Evolutionary conservation across 345 rosid species (phyloP).

Genomic region (Euclidium syriacum): DNA sequence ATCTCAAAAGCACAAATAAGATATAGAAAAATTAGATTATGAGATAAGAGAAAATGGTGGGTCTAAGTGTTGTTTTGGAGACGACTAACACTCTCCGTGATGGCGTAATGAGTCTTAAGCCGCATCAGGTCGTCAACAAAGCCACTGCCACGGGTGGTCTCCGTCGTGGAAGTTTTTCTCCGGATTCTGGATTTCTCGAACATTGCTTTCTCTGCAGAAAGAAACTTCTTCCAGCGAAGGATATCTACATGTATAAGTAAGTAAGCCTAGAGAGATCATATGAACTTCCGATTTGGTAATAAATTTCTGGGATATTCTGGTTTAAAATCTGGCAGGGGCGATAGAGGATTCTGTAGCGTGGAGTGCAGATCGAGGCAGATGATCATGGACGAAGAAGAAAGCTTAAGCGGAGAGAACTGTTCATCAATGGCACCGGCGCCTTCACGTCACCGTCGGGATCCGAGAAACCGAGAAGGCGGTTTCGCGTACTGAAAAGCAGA

Average conservation of each 20-base stretch:
- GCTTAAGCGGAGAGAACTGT: slow-evolving; percentile 38
- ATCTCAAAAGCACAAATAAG: neutral
- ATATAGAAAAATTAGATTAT: neutral
- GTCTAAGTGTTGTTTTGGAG: slow-evolving; percentile 74
- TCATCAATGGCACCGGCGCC: slow-evolving; percentile 26
- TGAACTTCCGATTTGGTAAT: neutral
- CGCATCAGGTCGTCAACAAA: slow-evolving; percentile 58
- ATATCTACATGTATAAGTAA: slow-evolving; percentile 98
- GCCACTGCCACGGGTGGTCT: slow-evolving; percentile 25
- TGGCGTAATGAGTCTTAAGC: slow-evolving; percentile 26
- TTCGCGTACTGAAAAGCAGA: slow-evolving; percentile 41
- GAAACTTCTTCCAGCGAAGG: slow-evolving; percentile 62
- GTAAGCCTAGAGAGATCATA: neutral
- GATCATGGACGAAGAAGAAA: slow-evolving; percentile 74
- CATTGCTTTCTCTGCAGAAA: slow-evolving; percentile 67
- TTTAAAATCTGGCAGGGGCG: slow-evolving; percentile 46
- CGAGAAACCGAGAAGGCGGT: slow-evolving; percentile 56
- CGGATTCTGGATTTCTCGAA: slow-evolving; percentile 46
- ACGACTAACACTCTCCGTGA: slow-evolving; percentile 19
- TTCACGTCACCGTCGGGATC: slow-evolving; percentile 37
- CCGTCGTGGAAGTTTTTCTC: slow-evolving; percentile 2
- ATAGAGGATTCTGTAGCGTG: slow-evolving; percentile 78
- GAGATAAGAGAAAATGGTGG: slow-evolving; percentile 53
- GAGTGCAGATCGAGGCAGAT: slow-evolving; percentile 92
- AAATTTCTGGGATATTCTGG: neutral